Base-by-base conservation (phyloP, 2,329 filamentous ascomycete genomes). In the Ceratocystiopsis minuta region DNA sequence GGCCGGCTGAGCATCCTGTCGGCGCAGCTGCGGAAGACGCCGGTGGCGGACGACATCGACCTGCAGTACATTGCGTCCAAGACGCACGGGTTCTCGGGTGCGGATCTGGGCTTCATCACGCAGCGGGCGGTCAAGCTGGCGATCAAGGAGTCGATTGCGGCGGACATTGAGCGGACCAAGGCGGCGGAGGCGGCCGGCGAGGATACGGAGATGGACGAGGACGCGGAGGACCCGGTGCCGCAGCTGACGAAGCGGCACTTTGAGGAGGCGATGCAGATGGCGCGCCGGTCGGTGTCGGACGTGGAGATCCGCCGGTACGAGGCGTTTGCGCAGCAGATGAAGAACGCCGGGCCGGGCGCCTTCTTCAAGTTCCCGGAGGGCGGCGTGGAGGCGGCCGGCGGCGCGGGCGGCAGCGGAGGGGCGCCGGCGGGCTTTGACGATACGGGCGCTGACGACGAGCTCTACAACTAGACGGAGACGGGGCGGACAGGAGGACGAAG, bases 81-180 rank as follows among this genome's bases (percentile, higher is more conserved):
- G 73, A 98, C 90, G 6, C 86, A 98, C 66, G 90, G 90, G 49
- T 98, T 96, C 76, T 96, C 90, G 44, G 90, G 90, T 87, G 90
- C 90, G 57, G 90, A 98, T 81, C 74, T 98, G 60, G 90, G 90
- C 49, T 98, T 96, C 69, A 87, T 98, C 59, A 95, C 90, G 18
- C 90, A 98, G 69, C 86, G 90, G 61, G 90, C 90, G 42, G 90
- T 94, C 70, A 98, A 98, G 78, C 79, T 96, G 56, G 90, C 90
- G 53, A 98, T 98, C 69, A 98, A 98, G 75, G 80, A 98, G 68
- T 78, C 88, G 28, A 98, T 98, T 54, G 68, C 77, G 16, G 59
- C 72, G 38, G 88, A 96, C 48, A 96, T 98, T 53, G 83, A 93
- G 65, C 82, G 84, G 52, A 70, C 72, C 57, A 94, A 93, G 75